Conservation (phyloP, 257 asterid species). For the Catharanthus roseus region DNA sequence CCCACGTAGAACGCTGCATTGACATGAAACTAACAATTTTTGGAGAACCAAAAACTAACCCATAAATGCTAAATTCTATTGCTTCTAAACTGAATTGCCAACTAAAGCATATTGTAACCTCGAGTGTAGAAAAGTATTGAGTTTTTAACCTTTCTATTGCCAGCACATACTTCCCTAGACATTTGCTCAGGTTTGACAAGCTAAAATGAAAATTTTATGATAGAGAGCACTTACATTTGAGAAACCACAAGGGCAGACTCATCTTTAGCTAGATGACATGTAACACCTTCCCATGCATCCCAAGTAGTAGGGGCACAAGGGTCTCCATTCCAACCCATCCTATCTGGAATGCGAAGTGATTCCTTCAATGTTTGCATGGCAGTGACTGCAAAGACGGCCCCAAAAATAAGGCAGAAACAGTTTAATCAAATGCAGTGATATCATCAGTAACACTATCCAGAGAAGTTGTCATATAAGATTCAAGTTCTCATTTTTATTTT, state of each 20-base stretch:
- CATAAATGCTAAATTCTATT: background rate
- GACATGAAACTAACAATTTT: background rate
- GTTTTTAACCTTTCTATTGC: background rate
- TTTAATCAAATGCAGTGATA: background rate
- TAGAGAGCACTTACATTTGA: constrained; percentile 59
- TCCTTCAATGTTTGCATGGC: constrained; percentile 88
- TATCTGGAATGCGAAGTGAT: constrained; percentile 85
- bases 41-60: background rate
- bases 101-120: background rate
- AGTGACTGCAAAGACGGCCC: constrained; percentile 45
- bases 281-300: constrained; percentile 99
- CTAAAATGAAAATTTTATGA: background rate
- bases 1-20: background rate
- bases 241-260: constrained; percentile 67
- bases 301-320: constrained; percentile 98
- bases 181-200: background rate
- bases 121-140: background rate
- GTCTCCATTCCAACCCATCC: constrained; percentile 99
- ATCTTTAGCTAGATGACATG: constrained; percentile 58
- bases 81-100: background rate
- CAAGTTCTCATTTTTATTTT: background rate
- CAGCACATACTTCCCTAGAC: background rate
- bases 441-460: background rate
- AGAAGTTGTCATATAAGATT: background rate
- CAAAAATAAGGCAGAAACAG: background rate